Conservation (phyloP, 495 filamentous ascomycete genomes). For the Xylaria sp. region DNA sequence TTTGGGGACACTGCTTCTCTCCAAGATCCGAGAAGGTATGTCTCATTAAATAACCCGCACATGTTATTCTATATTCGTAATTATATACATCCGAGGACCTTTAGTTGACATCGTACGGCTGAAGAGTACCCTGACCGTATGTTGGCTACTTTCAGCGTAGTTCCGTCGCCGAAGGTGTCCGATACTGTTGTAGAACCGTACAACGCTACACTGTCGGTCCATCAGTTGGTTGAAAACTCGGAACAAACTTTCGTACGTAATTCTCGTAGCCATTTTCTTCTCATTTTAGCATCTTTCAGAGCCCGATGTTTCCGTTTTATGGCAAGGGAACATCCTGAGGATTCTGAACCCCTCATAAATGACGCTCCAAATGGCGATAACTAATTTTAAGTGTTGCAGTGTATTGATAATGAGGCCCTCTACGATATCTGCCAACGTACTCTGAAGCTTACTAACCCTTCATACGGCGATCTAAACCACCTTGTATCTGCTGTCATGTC, state of each 20-base stretch:
- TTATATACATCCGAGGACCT: background rate
- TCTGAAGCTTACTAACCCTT: conserved; percentile 92
- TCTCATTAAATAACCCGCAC: background rate
- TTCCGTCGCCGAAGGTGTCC: conserved; percentile 96
- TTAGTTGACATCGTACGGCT: background rate
- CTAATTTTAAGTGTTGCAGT: too few relatives aligned
- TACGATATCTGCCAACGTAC: conserved; percentile 99
- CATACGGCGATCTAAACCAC: conserved; percentile 97
- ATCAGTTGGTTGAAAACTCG: conserved; percentile 98
- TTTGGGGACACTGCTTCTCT: conserved; percentile 98
- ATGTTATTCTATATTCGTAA: background rate
- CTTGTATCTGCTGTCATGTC: conserved; percentile 99
- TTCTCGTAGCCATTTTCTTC: too few relatives aligned
- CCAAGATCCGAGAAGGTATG: conserved; percentile 86
- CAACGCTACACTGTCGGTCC: conserved; percentile 95
- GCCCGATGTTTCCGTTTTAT: too few relatives aligned
- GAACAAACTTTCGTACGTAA: conserved; percentile 99
- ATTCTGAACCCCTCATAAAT: too few relatives aligned
- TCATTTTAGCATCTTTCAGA: too few relatives aligned
- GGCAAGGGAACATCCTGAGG: too few relatives aligned
- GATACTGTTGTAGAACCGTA: conserved; percentile 99
- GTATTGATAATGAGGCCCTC: conserved; percentile 98
- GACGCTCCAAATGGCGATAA: too few relatives aligned
- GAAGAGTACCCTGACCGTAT: conserved; percentile 97
- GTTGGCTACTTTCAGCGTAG: conserved; percentile 99